phyloP scores from a whole-genome alignment of 306 rosid species.

The Cicer chorassanicum region DNA sequence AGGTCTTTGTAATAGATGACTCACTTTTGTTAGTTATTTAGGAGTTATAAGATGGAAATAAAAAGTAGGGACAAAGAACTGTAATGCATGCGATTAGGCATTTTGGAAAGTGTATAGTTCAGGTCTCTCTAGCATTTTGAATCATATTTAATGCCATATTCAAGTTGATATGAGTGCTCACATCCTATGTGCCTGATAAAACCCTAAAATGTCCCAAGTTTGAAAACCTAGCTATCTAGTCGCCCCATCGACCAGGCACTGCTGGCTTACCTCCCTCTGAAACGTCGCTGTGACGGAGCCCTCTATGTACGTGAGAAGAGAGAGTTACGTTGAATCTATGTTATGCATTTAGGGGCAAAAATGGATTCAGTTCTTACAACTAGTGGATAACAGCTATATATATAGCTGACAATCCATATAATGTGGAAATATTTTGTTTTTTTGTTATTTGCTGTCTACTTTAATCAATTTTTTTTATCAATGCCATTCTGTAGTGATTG shows the following conservation, averaged over 20 bases:
- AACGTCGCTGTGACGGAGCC: not conserved
- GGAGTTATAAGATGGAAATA: not conserved
- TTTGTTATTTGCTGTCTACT: constrained; percentile 17
- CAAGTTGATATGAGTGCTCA: not conserved
- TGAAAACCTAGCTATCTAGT: not conserved
- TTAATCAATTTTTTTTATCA: constrained; percentile 21
- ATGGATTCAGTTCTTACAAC: no score
- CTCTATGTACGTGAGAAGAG: no score
- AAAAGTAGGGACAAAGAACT: not conserved
- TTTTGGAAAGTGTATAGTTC: not conserved
- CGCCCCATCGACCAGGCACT: not conserved
- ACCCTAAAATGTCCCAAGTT: not conserved
- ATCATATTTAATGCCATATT: not conserved
- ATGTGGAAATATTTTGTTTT: not conserved
- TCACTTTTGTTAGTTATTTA: not conserved
- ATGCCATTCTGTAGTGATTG: constrained; percentile 76
- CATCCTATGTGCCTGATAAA: not conserved
- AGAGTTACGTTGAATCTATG: no score
- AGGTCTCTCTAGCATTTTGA: not conserved
- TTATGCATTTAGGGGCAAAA: no score
- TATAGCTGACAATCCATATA: constrained; percentile 12
- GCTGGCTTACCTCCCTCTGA: not conserved
- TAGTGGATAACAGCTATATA: no score
- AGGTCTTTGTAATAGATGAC: not conserved
- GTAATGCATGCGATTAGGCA: not conserved